Percentiles rank a stretch among this genome's conserved stretches.
These are phyloP conservation scores for Trichoderma hamatum DNA, from an alignment of 2,329 filamentous ascomycete species.

Conservation along the genomic window DNA sequence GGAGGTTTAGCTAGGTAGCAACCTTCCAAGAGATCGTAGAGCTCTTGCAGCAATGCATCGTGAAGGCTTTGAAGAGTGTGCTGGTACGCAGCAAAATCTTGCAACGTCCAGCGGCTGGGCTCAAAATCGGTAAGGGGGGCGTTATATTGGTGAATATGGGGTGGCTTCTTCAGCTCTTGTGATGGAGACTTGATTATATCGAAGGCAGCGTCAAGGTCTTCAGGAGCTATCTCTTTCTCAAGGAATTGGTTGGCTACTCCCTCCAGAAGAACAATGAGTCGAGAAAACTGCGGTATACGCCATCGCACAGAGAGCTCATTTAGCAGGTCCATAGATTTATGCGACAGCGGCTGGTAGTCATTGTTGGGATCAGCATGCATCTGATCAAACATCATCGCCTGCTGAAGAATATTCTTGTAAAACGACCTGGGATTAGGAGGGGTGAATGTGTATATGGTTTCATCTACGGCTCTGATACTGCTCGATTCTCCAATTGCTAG, in stretches of 20 bases:
- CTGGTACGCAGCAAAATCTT: constrained; percentile 72
- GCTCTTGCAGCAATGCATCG: constrained; percentile 80
- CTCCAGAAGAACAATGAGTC: constrained; percentile 80
- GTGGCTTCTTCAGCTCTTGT: constrained; percentile 65
- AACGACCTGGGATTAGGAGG: constrained; percentile 80
- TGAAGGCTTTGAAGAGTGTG: constrained; percentile 74
- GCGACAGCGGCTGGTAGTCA: constrained; percentile 64
- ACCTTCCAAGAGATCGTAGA: constrained; percentile 84
- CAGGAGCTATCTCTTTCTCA: constrained; percentile 77
- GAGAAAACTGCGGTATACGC: constrained; percentile 82
- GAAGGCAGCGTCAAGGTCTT: constrained; percentile 83
- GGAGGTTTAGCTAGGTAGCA: constrained; percentile 90
- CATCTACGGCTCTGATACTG: constrained; percentile 59
- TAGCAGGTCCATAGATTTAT: constrained; percentile 78
- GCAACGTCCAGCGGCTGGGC: constrained; percentile 66
- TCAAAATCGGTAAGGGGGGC: constrained; percentile 59
- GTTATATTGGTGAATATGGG: constrained; percentile 56
- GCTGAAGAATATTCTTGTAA: constrained; percentile 80
- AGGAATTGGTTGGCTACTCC: constrained; percentile 83
- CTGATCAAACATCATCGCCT: constrained; percentile 70
- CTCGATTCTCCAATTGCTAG: constrained; percentile 63
- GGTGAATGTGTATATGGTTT: constrained; percentile 82
- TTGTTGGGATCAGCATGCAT: constrained; percentile 57
- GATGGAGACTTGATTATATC: constrained; percentile 76
- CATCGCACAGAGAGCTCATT: constrained; percentile 85